Evolutionary conservation across 495 filamentous ascomycete genomes (phyloP).

Genomic region (Chlorociboria aeruginascens): DNA sequence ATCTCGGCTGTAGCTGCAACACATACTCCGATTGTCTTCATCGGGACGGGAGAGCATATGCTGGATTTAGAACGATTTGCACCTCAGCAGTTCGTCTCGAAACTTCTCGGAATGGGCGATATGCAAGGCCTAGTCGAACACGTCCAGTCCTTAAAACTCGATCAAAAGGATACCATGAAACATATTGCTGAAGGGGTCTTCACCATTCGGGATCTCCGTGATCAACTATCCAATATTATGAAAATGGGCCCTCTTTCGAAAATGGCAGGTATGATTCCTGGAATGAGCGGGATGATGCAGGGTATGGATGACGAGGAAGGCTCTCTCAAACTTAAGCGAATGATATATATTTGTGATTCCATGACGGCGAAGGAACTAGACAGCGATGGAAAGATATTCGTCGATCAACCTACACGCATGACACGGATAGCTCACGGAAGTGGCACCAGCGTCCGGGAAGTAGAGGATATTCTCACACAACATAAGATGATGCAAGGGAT

Average conservation of each 20-base stretch:
- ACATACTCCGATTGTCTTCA: conserved; percentile 92
- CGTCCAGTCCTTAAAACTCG: conserved; percentile 90
- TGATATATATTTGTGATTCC: conserved; percentile 97
- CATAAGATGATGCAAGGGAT: conserved; percentile 98
- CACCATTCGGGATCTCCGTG: conserved; percentile 85
- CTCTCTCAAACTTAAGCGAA: conserved; percentile 80
- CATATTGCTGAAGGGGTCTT: conserved; percentile 95
- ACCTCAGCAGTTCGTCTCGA: conserved; percentile 81
- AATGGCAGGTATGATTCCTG: conserved; percentile 98
- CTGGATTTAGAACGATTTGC: conserved; percentile 88
- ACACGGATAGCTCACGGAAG: conserved; percentile 81
- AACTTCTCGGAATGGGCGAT: conserved; percentile 93
- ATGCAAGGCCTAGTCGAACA: conserved; percentile 93
- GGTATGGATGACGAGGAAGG: conserved; percentile 97
- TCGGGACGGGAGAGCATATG: conserved; percentile 95
- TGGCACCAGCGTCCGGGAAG: conserved; percentile 84
- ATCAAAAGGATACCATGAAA: conserved; percentile 98
- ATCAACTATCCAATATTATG: conserved; percentile 96
- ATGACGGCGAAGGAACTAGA: conserved; percentile 96
- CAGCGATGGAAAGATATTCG: conserved; percentile 85
- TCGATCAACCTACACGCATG: conserved; percentile 88
- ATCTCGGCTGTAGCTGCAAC: conserved; percentile 98
- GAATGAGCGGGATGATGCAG: conserved; percentile 80
- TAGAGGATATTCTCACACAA: conserved; percentile 95
- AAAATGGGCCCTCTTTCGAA: conserved; percentile 98